These are phyloP conservation scores for Macrophomina tecta DNA, from an alignment of 2,329 filamentous ascomycete genomes.

Conservation along the genomic window DNA sequence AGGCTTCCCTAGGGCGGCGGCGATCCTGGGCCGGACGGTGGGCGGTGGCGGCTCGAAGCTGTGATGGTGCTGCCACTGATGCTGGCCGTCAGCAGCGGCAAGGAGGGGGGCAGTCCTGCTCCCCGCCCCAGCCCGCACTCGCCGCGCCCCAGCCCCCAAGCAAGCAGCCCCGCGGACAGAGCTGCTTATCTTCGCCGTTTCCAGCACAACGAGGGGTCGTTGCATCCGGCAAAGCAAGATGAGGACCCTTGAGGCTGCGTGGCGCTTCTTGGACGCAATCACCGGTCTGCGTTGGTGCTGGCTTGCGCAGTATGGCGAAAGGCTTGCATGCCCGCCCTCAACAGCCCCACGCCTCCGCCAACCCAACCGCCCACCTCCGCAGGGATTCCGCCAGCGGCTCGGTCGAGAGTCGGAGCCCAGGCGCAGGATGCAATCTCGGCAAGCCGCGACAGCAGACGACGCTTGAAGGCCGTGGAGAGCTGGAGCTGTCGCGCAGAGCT, in stretches of 20 bases:
- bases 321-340: conserved; percentile 1
- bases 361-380: conserved; percentile 15
- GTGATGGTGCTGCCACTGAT: conserved; percentile 10
- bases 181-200: conserved; percentile 20
- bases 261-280: background rate
- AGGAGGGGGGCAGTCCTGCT: background rate
- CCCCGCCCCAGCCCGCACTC: conserved; percentile 1
- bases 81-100: background rate
- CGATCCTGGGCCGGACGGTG: background rate
- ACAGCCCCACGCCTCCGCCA: background rate
- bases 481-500: background rate
- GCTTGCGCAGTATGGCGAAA: conserved; percentile 17
- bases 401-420: background rate
- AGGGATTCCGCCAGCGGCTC: conserved; percentile 24
- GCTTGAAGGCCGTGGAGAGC: background rate
- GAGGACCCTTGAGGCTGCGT: conserved; percentile 16
- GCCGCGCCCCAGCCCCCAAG: background rate
- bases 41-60: background rate
- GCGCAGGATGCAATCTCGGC: conserved; percentile 4
- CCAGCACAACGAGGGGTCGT: background rate
- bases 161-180: conserved; percentile 14
- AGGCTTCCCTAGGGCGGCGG: background rate
- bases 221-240: conserved; percentile 12
- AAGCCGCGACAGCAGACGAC: background rate
- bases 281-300: conserved; percentile 1